Evolutionary conservation across 1,139 yeast species (phyloP), one percentile per base, ranked within the genome.

Genomic region (Lodderomyces jiufengensis): DNA sequence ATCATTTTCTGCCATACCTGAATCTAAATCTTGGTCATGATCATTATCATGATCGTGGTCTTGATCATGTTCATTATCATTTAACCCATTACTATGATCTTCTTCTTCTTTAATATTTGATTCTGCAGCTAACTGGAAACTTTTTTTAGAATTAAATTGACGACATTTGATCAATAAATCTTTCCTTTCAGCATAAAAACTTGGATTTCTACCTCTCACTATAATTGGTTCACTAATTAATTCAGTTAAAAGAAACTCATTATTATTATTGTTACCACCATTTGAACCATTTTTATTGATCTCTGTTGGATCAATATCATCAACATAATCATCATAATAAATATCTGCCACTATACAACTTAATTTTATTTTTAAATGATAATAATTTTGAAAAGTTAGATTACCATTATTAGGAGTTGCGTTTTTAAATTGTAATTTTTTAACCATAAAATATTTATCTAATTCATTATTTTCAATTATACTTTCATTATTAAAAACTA

Each of bases 321-420:
- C 68, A 18, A 62, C 62, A 40, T 63, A 64, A 45, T 66, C 71
- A 41, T 66, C 71, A 42, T 63, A 65, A 43, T 66, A 66, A 39
- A 63, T 53, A 44, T 66, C 71, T 3, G 71, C 71, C n/a, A 66
- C 71, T 11, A 64, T 57, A 8, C 73, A 73, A 44, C 66, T 65
- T 13, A 77, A 56, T 34, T 66, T 60, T 9, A 76, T 63, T 13
- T 63, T 59, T 22, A 79, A 57, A 41, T 70, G 73, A 48, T 74
- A 78, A 48, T 75, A 79, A 46, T 78, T 77, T 47, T 77, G 83
- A 42, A 70, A 67, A 11, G 73, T 64, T 29, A 67, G 61, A 43
- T 79, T 76, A 10, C 83, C 83, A 48, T 78, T 78, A 49, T 78
- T 78, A 4, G 84, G 80, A 0, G 85, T 79, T 10, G 84, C 83